These are phyloP conservation scores for Fusarium sp. DNA, from an alignment of 2,329 filamentous ascomycete species.

Conservation along the genomic window DNA sequence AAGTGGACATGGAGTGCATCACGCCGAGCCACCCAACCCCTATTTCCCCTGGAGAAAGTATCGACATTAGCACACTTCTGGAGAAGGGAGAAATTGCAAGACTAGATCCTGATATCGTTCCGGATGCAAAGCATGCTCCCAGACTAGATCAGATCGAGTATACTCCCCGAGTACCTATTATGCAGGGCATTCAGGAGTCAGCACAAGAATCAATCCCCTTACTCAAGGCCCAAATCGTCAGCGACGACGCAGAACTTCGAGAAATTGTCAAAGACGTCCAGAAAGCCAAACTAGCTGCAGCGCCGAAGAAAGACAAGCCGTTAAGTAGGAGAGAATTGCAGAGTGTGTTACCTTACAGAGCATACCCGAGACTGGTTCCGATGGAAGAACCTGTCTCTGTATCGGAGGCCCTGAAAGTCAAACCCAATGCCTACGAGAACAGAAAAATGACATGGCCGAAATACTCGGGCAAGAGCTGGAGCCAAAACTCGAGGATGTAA, in stretches of 20 bases:
- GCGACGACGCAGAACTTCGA: constrained; percentile 76
- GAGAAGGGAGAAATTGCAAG: constrained; percentile 74
- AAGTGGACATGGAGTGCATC: constrained; percentile 97
- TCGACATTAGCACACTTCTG: constrained; percentile 85
- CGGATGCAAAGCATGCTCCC: constrained; percentile 64
- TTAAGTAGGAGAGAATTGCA: constrained; percentile 43
- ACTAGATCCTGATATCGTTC: constrained; percentile 73
- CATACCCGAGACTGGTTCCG: constrained; percentile 48
- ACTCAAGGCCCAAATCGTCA: constrained; percentile 85
- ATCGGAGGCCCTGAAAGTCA: constrained; percentile 47
- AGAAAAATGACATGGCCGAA: constrained; percentile 43
- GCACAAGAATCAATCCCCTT: constrained; percentile 66
- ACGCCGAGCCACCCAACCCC: constrained; percentile 84
- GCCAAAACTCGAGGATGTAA: constrained; percentile 44
- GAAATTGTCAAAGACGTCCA: constrained; percentile 73
- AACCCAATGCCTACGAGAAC: constrained; percentile 32
- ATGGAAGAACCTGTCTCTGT: constrained; percentile 52
- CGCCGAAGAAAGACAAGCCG: constrained; percentile 39
- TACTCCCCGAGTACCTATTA: constrained; percentile 77
- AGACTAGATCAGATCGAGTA: constrained; percentile 73
- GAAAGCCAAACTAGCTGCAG: constrained; percentile 46
- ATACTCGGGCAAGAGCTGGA: constrained; percentile 35
- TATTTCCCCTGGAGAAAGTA: constrained; percentile 85
- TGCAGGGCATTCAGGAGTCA: constrained; percentile 72
- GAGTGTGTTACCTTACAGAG: constrained; percentile 51